Percentiles rank a stretch among this genome's conserved stretches.
Evolutionary conservation across 768 basidiomycete species (phyloP).

Genomic region (Lentinula raphanica): DNA sequence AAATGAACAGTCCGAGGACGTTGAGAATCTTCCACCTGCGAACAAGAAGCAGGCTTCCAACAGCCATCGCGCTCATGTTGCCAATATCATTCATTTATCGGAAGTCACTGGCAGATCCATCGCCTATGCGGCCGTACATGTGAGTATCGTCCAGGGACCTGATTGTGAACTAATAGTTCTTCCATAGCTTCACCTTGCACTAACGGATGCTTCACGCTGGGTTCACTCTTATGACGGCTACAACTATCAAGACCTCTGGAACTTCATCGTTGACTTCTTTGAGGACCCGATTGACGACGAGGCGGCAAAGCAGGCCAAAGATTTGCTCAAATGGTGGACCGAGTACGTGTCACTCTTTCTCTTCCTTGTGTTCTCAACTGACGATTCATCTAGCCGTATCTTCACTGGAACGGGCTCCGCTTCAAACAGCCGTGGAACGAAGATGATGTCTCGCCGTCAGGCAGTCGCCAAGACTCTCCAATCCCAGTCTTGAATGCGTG

Average conservation of each 20-base stretch:
- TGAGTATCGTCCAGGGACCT: background rate
- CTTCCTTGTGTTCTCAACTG: background rate
- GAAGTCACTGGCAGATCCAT: background rate
- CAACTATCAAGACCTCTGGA: conserved; percentile 1
- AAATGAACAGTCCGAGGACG: background rate
- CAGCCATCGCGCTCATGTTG: background rate
- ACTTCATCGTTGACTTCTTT: background rate
- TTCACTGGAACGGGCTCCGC: background rate
- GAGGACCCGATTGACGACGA: background rate
- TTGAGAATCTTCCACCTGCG: background rate
- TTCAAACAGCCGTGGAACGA: background rate
- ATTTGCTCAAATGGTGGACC: background rate
- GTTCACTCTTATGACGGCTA: background rate
- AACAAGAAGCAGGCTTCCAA: background rate
- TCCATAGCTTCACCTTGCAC: background rate
- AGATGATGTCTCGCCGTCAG: background rate
- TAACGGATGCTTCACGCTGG: background rate
- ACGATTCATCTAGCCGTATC: background rate
- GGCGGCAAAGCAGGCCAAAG: background rate
- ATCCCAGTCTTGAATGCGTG: no score
- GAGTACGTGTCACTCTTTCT: background rate
- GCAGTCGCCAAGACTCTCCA: no score
- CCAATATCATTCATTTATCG: background rate
- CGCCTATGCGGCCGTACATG: conserved; percentile 1
- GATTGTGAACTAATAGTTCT: background rate